Evolutionary conservation across 345 rosid species (phyloP).

Genomic region (Moringa oleifera): DNA sequence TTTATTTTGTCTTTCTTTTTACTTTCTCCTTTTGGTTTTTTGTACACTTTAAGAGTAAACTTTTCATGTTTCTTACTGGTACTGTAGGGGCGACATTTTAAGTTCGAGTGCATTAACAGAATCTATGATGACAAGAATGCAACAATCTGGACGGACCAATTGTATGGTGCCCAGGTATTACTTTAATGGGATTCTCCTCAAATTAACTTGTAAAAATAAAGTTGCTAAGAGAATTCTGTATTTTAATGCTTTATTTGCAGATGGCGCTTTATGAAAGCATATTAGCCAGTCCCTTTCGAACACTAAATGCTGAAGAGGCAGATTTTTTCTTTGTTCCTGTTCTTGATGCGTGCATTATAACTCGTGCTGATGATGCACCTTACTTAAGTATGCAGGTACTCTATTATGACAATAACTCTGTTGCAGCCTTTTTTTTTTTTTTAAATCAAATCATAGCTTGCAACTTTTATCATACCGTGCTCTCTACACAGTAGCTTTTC

Average conservation of each 20-base stretch:
- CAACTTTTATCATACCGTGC: too few species aligned
- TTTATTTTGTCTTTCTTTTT: too few species aligned
- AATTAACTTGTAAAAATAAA: slow-evolving; percentile 10
- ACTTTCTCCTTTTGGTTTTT: slow-evolving; percentile 1
- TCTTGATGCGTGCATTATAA: slow-evolving; percentile 93
- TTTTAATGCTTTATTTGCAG: slow-evolving; percentile 33
- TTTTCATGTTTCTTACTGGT: slow-evolving; percentile 18
- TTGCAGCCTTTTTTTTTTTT: too few species aligned
- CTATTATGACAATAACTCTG: slow-evolving; percentile 3
- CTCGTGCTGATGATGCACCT: slow-evolving; percentile 91
- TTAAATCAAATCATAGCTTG: too few species aligned
- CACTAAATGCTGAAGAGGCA: slow-evolving; percentile 92
- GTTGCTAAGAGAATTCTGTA: neutral
- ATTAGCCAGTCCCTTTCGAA: slow-evolving; percentile 73
- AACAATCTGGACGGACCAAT: slow-evolving; percentile 82
- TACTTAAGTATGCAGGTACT: slow-evolving; percentile 72
- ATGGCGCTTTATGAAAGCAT: slow-evolving; percentile 92
- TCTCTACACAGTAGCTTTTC: too few species aligned
- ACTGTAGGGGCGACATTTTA: slow-evolving; percentile 86
- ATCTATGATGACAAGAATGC: slow-evolving; percentile 72
- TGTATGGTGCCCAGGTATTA: slow-evolving; percentile 90
- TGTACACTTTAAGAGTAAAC: slow-evolving; percentile 7
- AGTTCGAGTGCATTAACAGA: slow-evolving; percentile 84
- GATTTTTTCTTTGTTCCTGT: slow-evolving; percentile 97
- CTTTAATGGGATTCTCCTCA: slow-evolving; percentile 8